A percentile compares a stretch with the other conserved stretches of the same genome.
These are phyloP conservation scores for Harringtonia aguacate DNA, from an alignment of 2,329 filamentous ascomycete genomes.

Conservation along the genomic window DNA sequence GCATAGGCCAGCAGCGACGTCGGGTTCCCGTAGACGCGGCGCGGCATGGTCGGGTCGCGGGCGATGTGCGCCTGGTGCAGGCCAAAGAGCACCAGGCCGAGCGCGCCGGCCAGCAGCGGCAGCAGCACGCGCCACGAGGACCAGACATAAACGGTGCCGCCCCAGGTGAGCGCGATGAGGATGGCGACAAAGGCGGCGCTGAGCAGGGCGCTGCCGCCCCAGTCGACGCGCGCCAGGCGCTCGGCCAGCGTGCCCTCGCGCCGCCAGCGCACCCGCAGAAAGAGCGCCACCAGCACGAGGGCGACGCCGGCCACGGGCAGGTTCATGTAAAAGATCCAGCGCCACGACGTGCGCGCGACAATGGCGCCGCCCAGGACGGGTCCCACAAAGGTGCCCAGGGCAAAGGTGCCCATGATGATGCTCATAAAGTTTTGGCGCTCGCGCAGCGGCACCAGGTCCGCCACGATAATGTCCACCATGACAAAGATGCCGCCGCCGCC, in stretches of 20 bases:
- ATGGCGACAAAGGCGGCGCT: slow-evolving; percentile 24
- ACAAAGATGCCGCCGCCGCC: slow-evolving; percentile 22
- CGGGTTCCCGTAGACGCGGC: slow-evolving; percentile 23
- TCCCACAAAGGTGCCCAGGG: slow-evolving; percentile 8
- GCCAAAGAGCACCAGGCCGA: slow-evolving; percentile 17
- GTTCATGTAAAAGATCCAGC: slow-evolving; percentile 25
- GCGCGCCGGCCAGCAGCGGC: slow-evolving; percentile 26
- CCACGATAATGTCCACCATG: slow-evolving; percentile 20
- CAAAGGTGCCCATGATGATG: slow-evolving; percentile 2
- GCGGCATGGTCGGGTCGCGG: slow-evolving; percentile 28
- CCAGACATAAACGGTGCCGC: slow-evolving; percentile 30
- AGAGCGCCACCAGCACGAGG: slow-evolving; percentile 16
- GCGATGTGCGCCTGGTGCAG: slow-evolving; percentile 22
- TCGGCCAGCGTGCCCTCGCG: not conserved
- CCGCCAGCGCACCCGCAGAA: slow-evolving; percentile 14
- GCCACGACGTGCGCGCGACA: slow-evolving; percentile 8
- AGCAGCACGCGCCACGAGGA: slow-evolving; percentile 22
- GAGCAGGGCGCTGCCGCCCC: slow-evolving; percentile 27
- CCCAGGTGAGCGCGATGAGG: slow-evolving; percentile 32
- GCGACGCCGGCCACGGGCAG: slow-evolving; percentile 27
- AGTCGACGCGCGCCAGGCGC: slow-evolving; percentile 19
- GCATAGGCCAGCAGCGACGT: not conserved
- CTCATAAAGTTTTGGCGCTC: slow-evolving; percentile 10
- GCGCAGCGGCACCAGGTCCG: slow-evolving; percentile 15
- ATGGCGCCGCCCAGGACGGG: slow-evolving; percentile 11